A percentile compares a stretch with the other conserved stretches of the same genome.
Conservation (phyloP, 2,329 filamentous ascomycete genomes). For the Xylariaceae sp. region DNA sequence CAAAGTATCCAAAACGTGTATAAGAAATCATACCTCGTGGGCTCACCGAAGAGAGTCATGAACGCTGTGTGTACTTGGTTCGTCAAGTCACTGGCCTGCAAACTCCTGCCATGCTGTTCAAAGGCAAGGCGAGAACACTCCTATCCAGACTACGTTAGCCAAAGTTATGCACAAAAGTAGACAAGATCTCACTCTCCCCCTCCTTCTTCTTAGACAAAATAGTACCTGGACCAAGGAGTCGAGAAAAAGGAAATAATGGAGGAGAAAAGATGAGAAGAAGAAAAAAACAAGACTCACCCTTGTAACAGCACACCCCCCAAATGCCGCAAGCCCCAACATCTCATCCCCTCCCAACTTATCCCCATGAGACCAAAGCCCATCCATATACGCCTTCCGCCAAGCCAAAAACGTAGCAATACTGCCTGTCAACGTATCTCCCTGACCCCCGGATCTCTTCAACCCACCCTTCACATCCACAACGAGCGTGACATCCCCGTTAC, state of each 20-base stretch:
- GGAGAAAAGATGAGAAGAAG: not conserved
- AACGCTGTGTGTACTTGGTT: conserved; percentile 84
- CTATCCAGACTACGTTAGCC: conserved; percentile 32
- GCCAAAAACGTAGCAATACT: conserved; percentile 81
- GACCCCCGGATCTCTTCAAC: conserved; percentile 83
- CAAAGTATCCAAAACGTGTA: not conserved
- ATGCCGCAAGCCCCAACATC: conserved; percentile 73
- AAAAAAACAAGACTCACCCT: conserved; percentile 50
- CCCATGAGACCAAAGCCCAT: conserved; percentile 68
- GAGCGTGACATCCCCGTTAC: conserved; percentile 70
- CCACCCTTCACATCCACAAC: conserved; percentile 75
- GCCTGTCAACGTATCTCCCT: conserved; percentile 92
- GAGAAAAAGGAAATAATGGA: not conserved
- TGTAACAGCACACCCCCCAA: conserved; percentile 81
- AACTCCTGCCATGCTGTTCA: conserved; percentile 72
- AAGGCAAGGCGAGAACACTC: conserved; percentile 86
- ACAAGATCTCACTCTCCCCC: not conserved
- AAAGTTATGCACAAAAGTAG: not conserved
- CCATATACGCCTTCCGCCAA: conserved; percentile 82
- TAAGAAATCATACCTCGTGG: conserved; percentile 15
- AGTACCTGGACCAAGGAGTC: not conserved
- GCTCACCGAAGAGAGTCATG: conserved; percentile 70
- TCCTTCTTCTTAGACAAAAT: no score
- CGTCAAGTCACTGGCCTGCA: conserved; percentile 91
- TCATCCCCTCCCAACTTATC: conserved; percentile 48